Base-by-base conservation (phyloP, 495 filamentous ascomycete genomes). In the Aspergillus sclerotiicarbonarius region DNA sequence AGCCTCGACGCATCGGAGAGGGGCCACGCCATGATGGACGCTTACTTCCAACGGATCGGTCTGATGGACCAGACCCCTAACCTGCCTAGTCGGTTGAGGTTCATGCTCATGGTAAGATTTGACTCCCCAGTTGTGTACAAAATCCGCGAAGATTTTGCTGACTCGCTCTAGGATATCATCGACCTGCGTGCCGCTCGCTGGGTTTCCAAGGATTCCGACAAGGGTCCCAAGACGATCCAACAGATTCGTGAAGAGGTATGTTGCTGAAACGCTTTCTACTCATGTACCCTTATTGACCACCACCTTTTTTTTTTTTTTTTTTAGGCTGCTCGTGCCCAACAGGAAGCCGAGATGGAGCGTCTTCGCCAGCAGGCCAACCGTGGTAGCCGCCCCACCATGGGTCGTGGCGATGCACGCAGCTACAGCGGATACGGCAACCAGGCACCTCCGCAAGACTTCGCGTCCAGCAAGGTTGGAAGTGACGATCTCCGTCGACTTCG, bases 171-270 rank as follows among this genome's bases (percentile, higher is more conserved):
- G 84, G 94, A 99, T 74, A 82, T 95, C 61, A 71, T 92, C 62
- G 94, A 99, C 71, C 77, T 98, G 54, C 86, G 94, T 55, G 80
- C 69, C 64, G 77, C 75, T 33, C 73, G 78, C 64, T 99, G 94
- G 94, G 66, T 77, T 31, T 89, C 89, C 49, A 98, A 96, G 81
- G 91, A 94, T 64, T 63, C 73, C 35, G 80, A 84, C 69, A 98
- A 98, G 77, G 94, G 94, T 35, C 94, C 94, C 51, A 96, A 96
- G 82, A 99, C 94, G 9, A 88, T 99, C 49, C 85, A 89, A 12
- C 88, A 97, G 77, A 89, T 99, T 60, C 87, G 89, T 63, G 86
- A 86, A 62, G 91, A 96, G 77, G 88, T 89, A 78, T 62, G 81
- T 74, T 29, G 21, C 51, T 32, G n/a, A 16, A 18, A 43, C 8